Percentiles rank a stretch among this genome's conserved stretches.
phyloP scores from a whole-genome alignment of 2,329 filamentous ascomycete genomes.

The Diplodia scrobiculata region DNA sequence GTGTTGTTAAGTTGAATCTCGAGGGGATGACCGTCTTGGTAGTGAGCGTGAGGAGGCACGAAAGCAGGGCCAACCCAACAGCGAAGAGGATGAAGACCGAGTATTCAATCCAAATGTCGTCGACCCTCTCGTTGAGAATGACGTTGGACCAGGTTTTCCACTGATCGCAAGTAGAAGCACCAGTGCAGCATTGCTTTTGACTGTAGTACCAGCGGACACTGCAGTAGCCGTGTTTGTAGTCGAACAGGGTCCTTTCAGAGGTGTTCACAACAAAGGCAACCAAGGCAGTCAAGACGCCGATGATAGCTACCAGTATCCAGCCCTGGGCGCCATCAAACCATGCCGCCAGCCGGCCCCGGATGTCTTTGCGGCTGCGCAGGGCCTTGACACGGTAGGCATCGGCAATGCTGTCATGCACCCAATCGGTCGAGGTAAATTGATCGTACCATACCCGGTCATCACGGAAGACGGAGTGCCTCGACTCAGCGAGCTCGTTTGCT shows the following conservation, averaged over 20 bases:
- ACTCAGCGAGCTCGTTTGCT: slow-evolving; percentile 61
- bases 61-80: slow-evolving; percentile 66
- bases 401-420: slow-evolving; percentile 96
- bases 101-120: slow-evolving; percentile 71
- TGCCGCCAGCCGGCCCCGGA: slow-evolving; percentile 75
- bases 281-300: slow-evolving; percentile 80
- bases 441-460: slow-evolving; percentile 98
- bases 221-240: slow-evolving; percentile 90
- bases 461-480: slow-evolving; percentile 66
- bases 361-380: slow-evolving; percentile 76
- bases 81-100: slow-evolving; percentile 72
- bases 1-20: slow-evolving; percentile 77
- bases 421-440: slow-evolving; percentile 95
- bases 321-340: slow-evolving; percentile 87
- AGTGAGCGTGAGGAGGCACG: slow-evolving; percentile 78
- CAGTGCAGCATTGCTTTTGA: slow-evolving; percentile 67
- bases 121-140: slow-evolving; percentile 54
- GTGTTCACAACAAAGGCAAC: slow-evolving; percentile 89
- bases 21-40: slow-evolving; percentile 96
- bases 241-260: slow-evolving; percentile 81
- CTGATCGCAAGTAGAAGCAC: slow-evolving; percentile 57
- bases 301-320: slow-evolving; percentile 89
- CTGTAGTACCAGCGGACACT: slow-evolving; percentile 67
- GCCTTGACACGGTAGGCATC: slow-evolving; percentile 88
- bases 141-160: slow-evolving; percentile 67